These are phyloP conservation scores for Chenopodium album DNA, from an alignment of 148 eudicot genomes.

Conservation along the genomic window DNA sequence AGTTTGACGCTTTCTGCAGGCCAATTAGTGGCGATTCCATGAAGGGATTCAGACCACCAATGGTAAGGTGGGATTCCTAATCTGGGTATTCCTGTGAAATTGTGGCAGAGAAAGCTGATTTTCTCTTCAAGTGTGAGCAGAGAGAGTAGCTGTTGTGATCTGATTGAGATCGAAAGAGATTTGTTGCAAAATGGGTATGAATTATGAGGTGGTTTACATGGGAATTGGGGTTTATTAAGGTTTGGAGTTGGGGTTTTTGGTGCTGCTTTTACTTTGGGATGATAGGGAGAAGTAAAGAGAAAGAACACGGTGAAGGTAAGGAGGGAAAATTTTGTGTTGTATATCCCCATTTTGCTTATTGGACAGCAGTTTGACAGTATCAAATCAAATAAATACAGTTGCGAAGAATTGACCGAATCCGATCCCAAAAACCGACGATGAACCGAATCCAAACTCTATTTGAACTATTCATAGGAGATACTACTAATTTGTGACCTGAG, in stretches of 20 bases:
- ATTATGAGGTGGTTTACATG: conserved; percentile 58
- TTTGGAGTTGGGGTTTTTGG: conserved; percentile 4
- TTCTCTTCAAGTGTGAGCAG: conserved; percentile 66
- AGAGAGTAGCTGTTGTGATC: conserved; percentile 60
- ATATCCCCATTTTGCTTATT: neutral
- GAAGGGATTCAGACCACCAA: conserved; percentile 98
- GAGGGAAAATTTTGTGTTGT: neutral
- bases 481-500: too few species aligned
- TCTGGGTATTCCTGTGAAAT: conserved; percentile 50
- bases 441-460: too few species aligned
- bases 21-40: conserved; percentile 74
- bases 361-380: too few species aligned
- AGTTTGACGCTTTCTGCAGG: conserved; percentile 72
- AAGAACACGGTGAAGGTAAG: neutral
- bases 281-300: conserved; percentile 11
- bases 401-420: too few species aligned
- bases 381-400: too few species aligned
- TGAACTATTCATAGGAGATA: too few species aligned
- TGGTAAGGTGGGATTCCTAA: conserved; percentile 69
- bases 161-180: conserved; percentile 36
- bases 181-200: conserved; percentile 67
- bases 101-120: conserved; percentile 60
- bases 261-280: conserved; percentile 2
- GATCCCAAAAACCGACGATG: too few species aligned
- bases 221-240: conserved; percentile 31